Evolutionary conservation across 1,139 yeast genomes (phyloP).

Genomic region (Kodamaea alishanica): DNA sequence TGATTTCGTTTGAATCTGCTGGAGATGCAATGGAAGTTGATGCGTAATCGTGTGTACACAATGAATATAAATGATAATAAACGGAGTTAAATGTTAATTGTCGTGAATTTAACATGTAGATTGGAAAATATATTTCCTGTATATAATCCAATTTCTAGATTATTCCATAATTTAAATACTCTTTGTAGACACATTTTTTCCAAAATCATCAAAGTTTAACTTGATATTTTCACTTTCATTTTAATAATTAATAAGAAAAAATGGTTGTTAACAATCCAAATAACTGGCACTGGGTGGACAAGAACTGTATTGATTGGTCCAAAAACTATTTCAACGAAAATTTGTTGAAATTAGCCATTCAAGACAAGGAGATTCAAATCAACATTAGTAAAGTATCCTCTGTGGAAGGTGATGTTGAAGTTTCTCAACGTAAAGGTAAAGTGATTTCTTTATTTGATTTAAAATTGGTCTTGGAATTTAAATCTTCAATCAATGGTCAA

Average conservation of each 20-base stretch:
- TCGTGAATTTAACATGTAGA: neutral
- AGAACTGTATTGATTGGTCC: constrained; percentile 92
- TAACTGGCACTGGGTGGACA: constrained; percentile 96
- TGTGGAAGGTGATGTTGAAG: constrained; percentile 94
- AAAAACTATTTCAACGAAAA: constrained; percentile 65
- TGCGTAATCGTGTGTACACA: constrained; percentile 21
- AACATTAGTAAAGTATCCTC: constrained; percentile 55
- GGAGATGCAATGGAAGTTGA: constrained; percentile 74
- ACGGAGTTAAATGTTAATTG: neutral
- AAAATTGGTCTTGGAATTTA: constrained; percentile 58
- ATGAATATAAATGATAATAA: neutral
- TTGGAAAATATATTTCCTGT: neutral
- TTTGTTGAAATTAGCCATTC: constrained; percentile 47
- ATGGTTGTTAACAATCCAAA: constrained; percentile 53
- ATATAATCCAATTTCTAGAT: constrained; percentile 11
- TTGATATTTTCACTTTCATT: neutral
- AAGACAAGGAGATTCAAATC: constrained; percentile 33
- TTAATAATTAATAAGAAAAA: constrained; percentile 1
- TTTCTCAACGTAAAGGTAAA: constrained; percentile 94
- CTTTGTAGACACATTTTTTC: neutral
- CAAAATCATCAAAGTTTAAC: neutral
- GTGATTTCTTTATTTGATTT: constrained; percentile 89
- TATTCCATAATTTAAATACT: constrained; percentile 8
- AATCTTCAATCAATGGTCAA: constrained; percentile 39
- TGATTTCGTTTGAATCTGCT: constrained; percentile 35